These are phyloP conservation scores for Stenogyne calaminthoides DNA, from an alignment of 305 asterid species.

Conservation along the genomic window DNA sequence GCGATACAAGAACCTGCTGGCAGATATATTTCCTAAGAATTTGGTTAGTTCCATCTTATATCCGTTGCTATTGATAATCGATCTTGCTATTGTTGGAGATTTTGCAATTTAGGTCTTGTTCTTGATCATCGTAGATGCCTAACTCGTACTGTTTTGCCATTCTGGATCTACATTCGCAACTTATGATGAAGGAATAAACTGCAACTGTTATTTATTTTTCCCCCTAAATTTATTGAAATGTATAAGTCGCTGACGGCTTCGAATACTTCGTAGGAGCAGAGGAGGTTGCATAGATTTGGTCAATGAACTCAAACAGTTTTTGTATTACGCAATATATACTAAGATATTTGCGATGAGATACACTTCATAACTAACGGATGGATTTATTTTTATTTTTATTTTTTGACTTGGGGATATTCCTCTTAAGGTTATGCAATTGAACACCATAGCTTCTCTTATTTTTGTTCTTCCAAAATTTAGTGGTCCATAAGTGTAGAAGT, in stretches of 20 bases:
- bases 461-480: neutral
- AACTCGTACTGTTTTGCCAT: conserved; percentile 5
- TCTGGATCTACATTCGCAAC: neutral
- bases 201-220: neutral
- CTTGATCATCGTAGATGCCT: neutral
- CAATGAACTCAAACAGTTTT: neutral
- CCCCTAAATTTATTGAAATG: neutral
- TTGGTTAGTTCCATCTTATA: conserved; percentile 42
- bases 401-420: neutral
- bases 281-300: neutral
- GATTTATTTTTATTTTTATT: neutral
- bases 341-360: conserved; percentile 22
- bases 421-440: conserved; percentile 9
- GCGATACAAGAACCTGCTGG: conserved; percentile 69
- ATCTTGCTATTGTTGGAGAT: conserved; percentile 17
- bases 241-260: neutral
- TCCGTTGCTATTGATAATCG: neutral
- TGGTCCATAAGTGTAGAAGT: conserved; percentile 1
- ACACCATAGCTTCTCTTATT: neutral
- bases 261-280: conserved; percentile 22
- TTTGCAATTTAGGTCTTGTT: neutral
- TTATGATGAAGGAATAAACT: conserved; percentile 5
- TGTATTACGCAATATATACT: neutral
- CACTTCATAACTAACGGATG: neutral
- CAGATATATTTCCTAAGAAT: conserved; percentile 70